These are phyloP conservation scores for Aspergillus steynii DNA, from an alignment of 495 filamentous ascomycete genomes.

Conservation along the genomic window DNA sequence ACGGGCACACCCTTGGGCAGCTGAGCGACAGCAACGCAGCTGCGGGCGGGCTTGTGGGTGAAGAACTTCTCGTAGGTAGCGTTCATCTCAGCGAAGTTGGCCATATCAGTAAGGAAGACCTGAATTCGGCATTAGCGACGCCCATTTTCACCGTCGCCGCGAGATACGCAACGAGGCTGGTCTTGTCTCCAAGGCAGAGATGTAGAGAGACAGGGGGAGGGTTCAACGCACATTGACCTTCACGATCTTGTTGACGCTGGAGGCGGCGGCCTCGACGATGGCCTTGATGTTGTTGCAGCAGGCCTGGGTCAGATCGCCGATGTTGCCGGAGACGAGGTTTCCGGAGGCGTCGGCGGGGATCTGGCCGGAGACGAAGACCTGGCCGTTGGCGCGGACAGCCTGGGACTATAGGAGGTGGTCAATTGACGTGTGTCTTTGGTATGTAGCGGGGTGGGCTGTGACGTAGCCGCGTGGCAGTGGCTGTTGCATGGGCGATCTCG, in stretches of 20 bases:
- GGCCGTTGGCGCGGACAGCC: constrained; percentile 77
- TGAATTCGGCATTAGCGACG: constrained; percentile 20
- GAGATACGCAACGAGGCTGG: too few species aligned
- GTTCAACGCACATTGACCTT: constrained; percentile 60
- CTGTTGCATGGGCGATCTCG: constrained; percentile 7
- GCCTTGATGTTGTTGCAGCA: constrained; percentile 79
- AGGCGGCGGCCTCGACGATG: constrained; percentile 75
- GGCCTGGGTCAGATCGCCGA: constrained; percentile 70
- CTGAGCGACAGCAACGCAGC: constrained; percentile 88
- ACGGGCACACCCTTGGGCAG: constrained; percentile 87
- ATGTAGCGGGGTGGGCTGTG: background rate
- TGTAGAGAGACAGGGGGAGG: constrained; percentile 54
- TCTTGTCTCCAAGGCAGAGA: background rate
- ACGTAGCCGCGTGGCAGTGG: background rate
- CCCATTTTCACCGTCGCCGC: too few species aligned
- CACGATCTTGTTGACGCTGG: constrained; percentile 70
- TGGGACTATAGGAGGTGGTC: constrained; percentile 63
- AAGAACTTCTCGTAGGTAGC: constrained; percentile 86
- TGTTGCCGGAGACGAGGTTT: constrained; percentile 71
- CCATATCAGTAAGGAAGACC: constrained; percentile 85
- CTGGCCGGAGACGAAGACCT: constrained; percentile 92
- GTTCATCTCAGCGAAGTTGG: constrained; percentile 85
- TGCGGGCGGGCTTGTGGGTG: constrained; percentile 83
- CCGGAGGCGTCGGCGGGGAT: constrained; percentile 79
- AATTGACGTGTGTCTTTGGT: constrained; percentile 2